These are phyloP conservation scores for Peronospora farinosa DNA, from an alignment of 352 stramenopile species.

Conservation along the genomic window DNA sequence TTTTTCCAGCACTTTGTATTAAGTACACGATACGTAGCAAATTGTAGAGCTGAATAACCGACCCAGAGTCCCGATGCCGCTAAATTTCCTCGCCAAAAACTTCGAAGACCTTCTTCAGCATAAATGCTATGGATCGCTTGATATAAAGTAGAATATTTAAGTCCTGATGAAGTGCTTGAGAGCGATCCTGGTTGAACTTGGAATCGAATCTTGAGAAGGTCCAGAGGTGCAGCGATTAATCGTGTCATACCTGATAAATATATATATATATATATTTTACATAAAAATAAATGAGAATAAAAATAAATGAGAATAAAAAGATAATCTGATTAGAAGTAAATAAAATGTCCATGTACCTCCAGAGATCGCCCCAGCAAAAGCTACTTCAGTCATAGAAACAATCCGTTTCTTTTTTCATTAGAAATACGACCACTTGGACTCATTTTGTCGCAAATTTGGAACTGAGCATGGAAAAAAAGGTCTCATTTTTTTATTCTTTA, in stretches of 20 bases:
- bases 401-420: slow-evolving; percentile 10
- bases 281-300: not conserved
- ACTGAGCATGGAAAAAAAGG: too few species aligned
- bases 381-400: slow-evolving; percentile 42
- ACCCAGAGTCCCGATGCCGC: slow-evolving; percentile 73
- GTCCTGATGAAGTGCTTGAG: slow-evolving; percentile 6
- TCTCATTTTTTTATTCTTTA: too few species aligned
- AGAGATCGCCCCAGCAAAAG: slow-evolving; percentile 51
- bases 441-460: not conserved
- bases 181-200: slow-evolving; percentile 68
- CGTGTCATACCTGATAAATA: slow-evolving; percentile 60
- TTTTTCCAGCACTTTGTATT: slow-evolving; percentile 33
- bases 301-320: not conserved
- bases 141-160: slow-evolving; percentile 51
- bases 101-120: slow-evolving; percentile 67
- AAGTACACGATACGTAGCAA: slow-evolving; percentile 58
- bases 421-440: slow-evolving; percentile 7
- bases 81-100: slow-evolving; percentile 82
- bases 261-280: too few species aligned
- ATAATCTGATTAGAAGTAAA: too few species aligned
- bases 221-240: slow-evolving; percentile 65
- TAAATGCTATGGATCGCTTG: slow-evolving; percentile 67
- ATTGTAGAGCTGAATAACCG: slow-evolving; percentile 77
- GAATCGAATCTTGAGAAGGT: slow-evolving; percentile 80
- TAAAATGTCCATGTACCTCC: too few species aligned